Conservation (phyloP, 2,329 filamentous ascomycete genomes). For the Sarocladiaceae sp. region DNA sequence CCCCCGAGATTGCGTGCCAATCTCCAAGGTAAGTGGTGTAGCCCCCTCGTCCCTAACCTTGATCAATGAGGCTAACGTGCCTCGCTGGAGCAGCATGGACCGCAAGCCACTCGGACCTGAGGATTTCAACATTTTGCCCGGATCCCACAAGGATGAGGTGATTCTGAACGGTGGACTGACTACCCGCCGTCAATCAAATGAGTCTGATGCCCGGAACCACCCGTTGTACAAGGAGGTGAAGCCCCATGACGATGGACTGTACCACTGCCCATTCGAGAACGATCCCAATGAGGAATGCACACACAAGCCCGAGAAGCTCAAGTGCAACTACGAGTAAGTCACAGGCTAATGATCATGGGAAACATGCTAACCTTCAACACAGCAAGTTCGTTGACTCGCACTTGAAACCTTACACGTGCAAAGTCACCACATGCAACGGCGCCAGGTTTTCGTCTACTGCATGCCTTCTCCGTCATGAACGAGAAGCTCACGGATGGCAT, state of each 20-base stretch:
- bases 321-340: conserved; percentile 97
- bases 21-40: conserved; percentile 46
- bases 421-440: conserved; percentile 74
- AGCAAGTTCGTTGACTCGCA: conserved; percentile 98
- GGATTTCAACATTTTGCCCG: conserved; percentile 12
- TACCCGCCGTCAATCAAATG: conserved; percentile 41
- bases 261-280: conserved; percentile 85
- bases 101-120: conserved; percentile 24
- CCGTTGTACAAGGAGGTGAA: conserved; percentile 62
- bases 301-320: conserved; percentile 91
- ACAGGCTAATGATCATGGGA: background rate
- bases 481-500: conserved; percentile 92
- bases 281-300: conserved; percentile 55
- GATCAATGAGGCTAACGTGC: background rate
- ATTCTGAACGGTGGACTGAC: conserved; percentile 9
- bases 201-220: conserved; percentile 58
- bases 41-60: too few relatives aligned
- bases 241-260: conserved; percentile 68
- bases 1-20: conserved; percentile 42
- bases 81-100: conserved; percentile 20
- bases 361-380: conserved; percentile 18
- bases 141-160: conserved; percentile 4
- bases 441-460: conserved; percentile 92
- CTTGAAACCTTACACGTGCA: conserved; percentile 93
- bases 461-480: conserved; percentile 88